These are phyloP conservation scores for Malania oleifera DNA, from an alignment of 164 flowering plant species.

Conservation along the genomic window DNA sequence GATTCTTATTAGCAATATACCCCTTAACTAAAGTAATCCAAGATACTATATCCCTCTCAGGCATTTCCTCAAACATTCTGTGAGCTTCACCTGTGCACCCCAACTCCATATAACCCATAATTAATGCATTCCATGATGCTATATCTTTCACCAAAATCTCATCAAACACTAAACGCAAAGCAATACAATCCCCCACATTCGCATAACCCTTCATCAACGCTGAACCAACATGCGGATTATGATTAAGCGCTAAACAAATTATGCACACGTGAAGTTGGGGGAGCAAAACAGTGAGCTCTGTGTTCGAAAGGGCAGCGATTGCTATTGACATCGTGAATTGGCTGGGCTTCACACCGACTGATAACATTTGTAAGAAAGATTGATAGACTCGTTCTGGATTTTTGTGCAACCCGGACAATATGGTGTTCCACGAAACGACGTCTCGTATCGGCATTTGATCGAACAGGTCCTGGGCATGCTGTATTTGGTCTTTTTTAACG, in stretches of 20 bases:
- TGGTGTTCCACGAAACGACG: constrained; percentile 55
- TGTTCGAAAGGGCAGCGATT: constrained; percentile 24
- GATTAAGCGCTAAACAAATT: constrained; percentile 28
- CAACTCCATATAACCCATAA: constrained; percentile 45
- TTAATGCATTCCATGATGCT: constrained; percentile 43
- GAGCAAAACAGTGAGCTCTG: constrained; percentile 28
- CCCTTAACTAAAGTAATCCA: constrained; percentile 59
- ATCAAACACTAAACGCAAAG: constrained; percentile 36
- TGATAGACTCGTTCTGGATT: constrained; percentile 19
- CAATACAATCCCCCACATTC: constrained; percentile 21
- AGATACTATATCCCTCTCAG: constrained; percentile 38
- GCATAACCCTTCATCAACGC: constrained; percentile 49
- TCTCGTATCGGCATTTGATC: constrained; percentile 59
- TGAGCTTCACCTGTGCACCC: constrained; percentile 33
- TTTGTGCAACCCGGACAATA: constrained; percentile 38
- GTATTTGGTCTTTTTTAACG: constrained; percentile 13
- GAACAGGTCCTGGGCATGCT: constrained; percentile 44
- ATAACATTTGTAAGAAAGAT: constrained; percentile 33
- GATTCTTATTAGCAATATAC: constrained; percentile 31
- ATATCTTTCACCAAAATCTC: constrained; percentile 39
- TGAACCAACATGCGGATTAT: constrained; percentile 42
- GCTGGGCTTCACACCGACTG: constrained; percentile 29
- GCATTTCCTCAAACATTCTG: constrained; percentile 39
- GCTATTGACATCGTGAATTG: constrained; percentile 45
- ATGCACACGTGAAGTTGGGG: constrained; percentile 50